phyloP scores from a whole-genome alignment of 192 early-diverging fungal species.

The Coemansia sp. region DNA sequence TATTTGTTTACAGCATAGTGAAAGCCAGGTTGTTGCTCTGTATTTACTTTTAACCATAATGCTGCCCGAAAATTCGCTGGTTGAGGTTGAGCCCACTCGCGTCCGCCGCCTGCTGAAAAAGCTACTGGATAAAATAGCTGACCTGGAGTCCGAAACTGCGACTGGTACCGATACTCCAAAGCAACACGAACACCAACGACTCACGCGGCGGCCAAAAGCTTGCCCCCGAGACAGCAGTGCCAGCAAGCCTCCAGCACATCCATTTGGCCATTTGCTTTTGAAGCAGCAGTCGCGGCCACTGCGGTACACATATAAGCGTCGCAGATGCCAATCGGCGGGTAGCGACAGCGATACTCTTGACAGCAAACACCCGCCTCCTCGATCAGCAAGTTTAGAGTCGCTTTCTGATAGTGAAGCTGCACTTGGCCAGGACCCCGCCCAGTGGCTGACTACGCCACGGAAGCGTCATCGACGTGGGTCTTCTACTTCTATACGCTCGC shows the following conservation, averaged over 20 bases:
- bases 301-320: constrained; percentile 49
- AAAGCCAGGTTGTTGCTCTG: not conserved
- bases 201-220: not conserved
- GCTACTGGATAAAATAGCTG: constrained; percentile 41
- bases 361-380: not conserved
- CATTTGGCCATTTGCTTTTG: constrained; percentile 22
- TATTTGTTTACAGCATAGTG: not conserved
- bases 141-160: constrained; percentile 26
- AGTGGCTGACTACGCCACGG: constrained; percentile 50
- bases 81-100: constrained; percentile 26
- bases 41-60: constrained; percentile 6
- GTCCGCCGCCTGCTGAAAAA: constrained; percentile 42
- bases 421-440: constrained; percentile 35
- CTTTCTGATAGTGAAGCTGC: constrained; percentile 34
- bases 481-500: not conserved
- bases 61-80: constrained; percentile 25
- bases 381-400: constrained; percentile 34
- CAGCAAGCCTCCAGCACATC: constrained; percentile 32
- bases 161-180: not conserved
- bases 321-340: constrained; percentile 12
- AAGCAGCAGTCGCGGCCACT: constrained; percentile 16
- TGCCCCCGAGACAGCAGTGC: not conserved
- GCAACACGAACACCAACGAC: not conserved
- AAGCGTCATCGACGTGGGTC: constrained; percentile 27
- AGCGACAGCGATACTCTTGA: constrained; percentile 15